phyloP scores from a whole-genome alignment of 78 protist genomes.

The Dictyostelium purpureum region DNA sequence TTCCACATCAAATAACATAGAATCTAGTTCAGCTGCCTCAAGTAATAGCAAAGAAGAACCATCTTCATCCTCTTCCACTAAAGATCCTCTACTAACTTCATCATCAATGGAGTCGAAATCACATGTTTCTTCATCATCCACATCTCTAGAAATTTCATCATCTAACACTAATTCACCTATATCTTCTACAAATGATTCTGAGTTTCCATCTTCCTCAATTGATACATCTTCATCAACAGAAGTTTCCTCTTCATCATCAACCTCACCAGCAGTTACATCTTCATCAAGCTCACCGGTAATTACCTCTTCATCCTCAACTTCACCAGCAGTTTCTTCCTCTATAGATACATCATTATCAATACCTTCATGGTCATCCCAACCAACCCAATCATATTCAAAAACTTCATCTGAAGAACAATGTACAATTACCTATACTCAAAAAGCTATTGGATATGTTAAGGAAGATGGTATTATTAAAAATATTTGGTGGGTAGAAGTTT shows the following conservation, averaged over 20 bases:
- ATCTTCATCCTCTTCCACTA: too few relatives aligned
- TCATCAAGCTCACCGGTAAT: background rate
- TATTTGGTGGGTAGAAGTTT: conserved; percentile 52
- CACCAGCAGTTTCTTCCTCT: background rate
- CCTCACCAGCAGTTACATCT: background rate
- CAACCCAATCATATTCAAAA: background rate
- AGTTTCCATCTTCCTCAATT: too few relatives aligned
- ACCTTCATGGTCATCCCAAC: background rate
- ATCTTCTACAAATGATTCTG: too few relatives aligned
- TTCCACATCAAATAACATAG: too few relatives aligned
- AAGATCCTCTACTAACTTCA: too few relatives aligned
- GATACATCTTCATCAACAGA: background rate
- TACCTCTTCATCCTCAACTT: background rate
- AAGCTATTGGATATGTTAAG: conserved; percentile 27
- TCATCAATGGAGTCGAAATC: too few relatives aligned
- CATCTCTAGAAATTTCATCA: too few relatives aligned
- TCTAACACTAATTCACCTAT: too few relatives aligned
- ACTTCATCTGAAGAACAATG: background rate
- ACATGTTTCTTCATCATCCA: too few relatives aligned
- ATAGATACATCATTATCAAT: background rate
- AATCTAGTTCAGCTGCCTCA: too few relatives aligned
- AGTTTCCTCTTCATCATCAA: background rate
- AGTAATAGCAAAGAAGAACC: too few relatives aligned
- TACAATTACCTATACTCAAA: background rate
- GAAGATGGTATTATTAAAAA: background rate